Evolutionary conservation across 2,329 filamentous ascomycete species (phyloP).

Genomic region (Fulvia fulva): DNA sequence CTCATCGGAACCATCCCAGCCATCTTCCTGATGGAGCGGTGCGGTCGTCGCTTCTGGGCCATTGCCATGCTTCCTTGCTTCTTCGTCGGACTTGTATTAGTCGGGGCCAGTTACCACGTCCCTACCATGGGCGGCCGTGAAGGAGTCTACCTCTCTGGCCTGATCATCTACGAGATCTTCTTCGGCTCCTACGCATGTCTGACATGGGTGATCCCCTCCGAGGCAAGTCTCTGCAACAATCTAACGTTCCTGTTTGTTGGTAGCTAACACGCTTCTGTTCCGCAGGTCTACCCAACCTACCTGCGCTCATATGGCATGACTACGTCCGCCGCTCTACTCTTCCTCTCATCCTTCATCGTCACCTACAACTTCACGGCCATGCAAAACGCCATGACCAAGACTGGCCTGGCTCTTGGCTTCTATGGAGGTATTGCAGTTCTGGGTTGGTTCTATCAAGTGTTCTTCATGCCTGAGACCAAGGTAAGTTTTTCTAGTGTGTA

Average conservation of each 20-base stretch:
- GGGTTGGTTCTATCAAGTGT: constrained; percentile 67
- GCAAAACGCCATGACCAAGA: constrained; percentile 63
- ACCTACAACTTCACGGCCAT: constrained; percentile 72
- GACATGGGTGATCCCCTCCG: constrained; percentile 48
- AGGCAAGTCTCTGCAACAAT: too few species aligned
- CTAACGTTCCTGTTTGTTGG: too few species aligned
- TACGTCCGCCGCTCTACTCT: constrained; percentile 63
- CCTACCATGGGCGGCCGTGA: constrained; percentile 34
- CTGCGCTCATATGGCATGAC: constrained; percentile 71
- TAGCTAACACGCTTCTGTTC: too few species aligned
- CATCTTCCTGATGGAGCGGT: constrained; percentile 64
- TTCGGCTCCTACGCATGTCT: constrained; percentile 48
- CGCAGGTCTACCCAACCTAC: constrained; percentile 61
- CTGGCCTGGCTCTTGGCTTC: constrained; percentile 65
- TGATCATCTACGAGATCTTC: constrained; percentile 65
- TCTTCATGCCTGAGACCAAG: constrained; percentile 74
- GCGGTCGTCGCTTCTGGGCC: constrained; percentile 71
- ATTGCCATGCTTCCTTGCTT: constrained; percentile 68
- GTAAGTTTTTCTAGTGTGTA: constrained; percentile 15
- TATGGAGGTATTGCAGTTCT: constrained; percentile 69
- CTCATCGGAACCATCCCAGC: constrained; percentile 49
- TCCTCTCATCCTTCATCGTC: constrained; percentile 68
- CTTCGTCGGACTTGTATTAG: constrained; percentile 62
- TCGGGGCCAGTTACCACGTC: constrained; percentile 62
- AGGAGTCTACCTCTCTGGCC: constrained; percentile 63